Evolutionary conservation across 2,329 filamentous ascomycete genomes (phyloP).

Genomic region (Nothomitra cinnamomea): DNA sequence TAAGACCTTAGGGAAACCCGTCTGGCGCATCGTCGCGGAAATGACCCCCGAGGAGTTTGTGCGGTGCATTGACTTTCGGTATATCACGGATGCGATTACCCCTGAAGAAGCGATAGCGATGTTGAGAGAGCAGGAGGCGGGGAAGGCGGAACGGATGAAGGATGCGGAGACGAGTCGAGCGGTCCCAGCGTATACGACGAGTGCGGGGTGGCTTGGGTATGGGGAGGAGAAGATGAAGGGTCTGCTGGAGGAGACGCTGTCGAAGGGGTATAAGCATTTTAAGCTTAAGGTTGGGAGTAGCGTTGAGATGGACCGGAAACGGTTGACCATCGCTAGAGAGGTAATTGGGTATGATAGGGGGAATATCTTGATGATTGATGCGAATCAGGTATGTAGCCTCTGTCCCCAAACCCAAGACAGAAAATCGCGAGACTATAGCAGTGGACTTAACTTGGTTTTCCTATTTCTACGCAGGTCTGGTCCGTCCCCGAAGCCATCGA

Average conservation of each 20-base stretch:
- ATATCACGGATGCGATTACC: conserved; percentile 86
- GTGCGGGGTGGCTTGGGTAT: conserved; percentile 84
- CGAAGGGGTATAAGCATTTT: conserved; percentile 67
- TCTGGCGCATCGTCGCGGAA: conserved; percentile 79
- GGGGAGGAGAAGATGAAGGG: conserved; percentile 71
- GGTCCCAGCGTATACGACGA: conserved; percentile 82
- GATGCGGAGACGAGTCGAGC: conserved; percentile 59
- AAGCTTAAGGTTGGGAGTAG: conserved; percentile 77
- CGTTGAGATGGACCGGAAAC: conserved; percentile 51
- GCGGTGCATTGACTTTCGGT: conserved; percentile 78
- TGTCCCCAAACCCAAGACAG: conserved; percentile 3
- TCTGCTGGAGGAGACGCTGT: conserved; percentile 56
- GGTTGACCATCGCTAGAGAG: conserved; percentile 57
- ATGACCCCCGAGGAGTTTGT: conserved; percentile 83
- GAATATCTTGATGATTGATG: conserved; percentile 67
- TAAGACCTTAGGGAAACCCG: conserved; percentile 68
- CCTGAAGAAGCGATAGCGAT: conserved; percentile 64
- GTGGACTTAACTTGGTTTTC: neutral
- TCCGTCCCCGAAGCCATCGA: conserved; percentile 75
- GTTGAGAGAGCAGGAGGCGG: conserved; percentile 45
- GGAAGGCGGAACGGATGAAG: conserved; percentile 52
- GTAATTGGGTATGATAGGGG: conserved; percentile 66
- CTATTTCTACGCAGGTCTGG: conserved; percentile 37
- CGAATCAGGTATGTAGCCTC: conserved; percentile 47
- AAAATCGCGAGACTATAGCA: no score